A percentile compares a stretch with the other conserved stretches of the same genome.
Conservation (phyloP, 352 stramenopile species). For the Pythium insidiosum region DNA sequence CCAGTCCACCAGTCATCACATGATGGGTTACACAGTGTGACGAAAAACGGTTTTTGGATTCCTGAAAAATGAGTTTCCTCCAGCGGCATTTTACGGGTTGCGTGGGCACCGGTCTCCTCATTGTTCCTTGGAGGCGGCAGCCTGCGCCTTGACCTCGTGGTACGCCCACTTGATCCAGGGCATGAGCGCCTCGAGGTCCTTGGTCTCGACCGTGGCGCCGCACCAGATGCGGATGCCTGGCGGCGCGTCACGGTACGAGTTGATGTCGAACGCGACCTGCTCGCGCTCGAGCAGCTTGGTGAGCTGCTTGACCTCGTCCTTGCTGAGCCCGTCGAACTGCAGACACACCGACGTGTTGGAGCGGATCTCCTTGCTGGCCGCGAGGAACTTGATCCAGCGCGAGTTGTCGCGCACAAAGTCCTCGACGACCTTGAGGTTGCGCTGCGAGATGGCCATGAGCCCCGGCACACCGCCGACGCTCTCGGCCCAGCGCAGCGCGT, state of each 20-base stretch:
- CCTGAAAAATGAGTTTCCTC: neutral
- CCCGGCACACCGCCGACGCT: slow-evolving; percentile 90
- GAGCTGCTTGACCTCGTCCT: slow-evolving; percentile 96
- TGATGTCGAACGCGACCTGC: slow-evolving; percentile 96
- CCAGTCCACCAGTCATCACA: too few relatives aligned
- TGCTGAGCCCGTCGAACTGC: slow-evolving; percentile 87
- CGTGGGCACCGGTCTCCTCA: slow-evolving; percentile 8
- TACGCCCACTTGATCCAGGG: slow-evolving; percentile 99
- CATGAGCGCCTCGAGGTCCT: slow-evolving; percentile 96
- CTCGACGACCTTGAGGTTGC: slow-evolving; percentile 94
- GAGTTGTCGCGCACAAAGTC: slow-evolving; percentile 95
- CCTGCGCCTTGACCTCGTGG: slow-evolving; percentile 73
- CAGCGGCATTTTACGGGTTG: too few relatives aligned
- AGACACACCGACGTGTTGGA: slow-evolving; percentile 98
- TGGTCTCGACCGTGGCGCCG: slow-evolving; percentile 97
- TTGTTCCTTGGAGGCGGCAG: slow-evolving; percentile 16
- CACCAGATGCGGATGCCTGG: slow-evolving; percentile 98
- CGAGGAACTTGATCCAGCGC: slow-evolving; percentile 96
- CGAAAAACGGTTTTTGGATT: too few relatives aligned
- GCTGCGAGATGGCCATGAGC: slow-evolving; percentile 91
- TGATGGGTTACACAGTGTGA: too few relatives aligned
- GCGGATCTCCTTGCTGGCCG: slow-evolving; percentile 87
- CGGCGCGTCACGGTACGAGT: slow-evolving; percentile 97
- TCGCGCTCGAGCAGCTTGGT: slow-evolving; percentile 93
- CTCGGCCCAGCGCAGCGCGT: slow-evolving; percentile 95